Evolutionary conservation across 305 asterid genomes (phyloP).

Genomic region (Solanum aculeatissimum): DNA sequence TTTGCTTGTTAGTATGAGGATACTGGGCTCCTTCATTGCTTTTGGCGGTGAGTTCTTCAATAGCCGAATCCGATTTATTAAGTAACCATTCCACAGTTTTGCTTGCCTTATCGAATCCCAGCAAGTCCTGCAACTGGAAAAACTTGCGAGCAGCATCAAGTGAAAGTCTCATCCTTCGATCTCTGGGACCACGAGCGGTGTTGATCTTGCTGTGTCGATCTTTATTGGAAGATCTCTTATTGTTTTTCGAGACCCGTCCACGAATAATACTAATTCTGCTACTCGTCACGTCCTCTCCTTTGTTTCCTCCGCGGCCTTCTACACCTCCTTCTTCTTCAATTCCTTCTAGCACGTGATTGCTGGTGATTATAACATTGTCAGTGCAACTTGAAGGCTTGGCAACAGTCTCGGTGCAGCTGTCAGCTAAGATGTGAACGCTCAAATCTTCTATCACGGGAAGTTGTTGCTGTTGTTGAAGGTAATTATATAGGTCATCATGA

Average conservation of each 20-base stretch:
- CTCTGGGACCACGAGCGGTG: slow-evolving; percentile 36
- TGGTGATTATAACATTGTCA: background rate
- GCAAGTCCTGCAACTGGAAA: slow-evolving; percentile 25
- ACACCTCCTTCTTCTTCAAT: background rate
- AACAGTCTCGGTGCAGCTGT: background rate
- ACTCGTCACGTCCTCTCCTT: background rate
- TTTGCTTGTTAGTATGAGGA: background rate
- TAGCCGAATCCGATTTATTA: slow-evolving; percentile 11
- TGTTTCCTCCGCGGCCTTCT: background rate
- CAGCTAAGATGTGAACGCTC: background rate
- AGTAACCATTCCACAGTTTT: slow-evolving; percentile 37
- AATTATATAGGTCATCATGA: background rate
- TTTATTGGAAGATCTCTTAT: slow-evolving; percentile 13
- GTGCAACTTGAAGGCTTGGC: background rate
- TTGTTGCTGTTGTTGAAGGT: background rate
- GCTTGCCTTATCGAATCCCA: slow-evolving; percentile 41
- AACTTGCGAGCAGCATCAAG: slow-evolving; percentile 23
- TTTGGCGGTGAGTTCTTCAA: slow-evolving; percentile 5
- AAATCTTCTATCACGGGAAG: background rate
- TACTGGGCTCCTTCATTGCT: background rate
- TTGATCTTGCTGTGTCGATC: slow-evolving; percentile 41
- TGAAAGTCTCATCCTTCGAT: slow-evolving; percentile 37
- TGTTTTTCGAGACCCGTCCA: background rate
- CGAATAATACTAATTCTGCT: background rate
- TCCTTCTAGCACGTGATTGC: background rate